Conservation (phyloP, 2,329 filamentous ascomycete species). For the Fusarium guadeloupense region DNA sequence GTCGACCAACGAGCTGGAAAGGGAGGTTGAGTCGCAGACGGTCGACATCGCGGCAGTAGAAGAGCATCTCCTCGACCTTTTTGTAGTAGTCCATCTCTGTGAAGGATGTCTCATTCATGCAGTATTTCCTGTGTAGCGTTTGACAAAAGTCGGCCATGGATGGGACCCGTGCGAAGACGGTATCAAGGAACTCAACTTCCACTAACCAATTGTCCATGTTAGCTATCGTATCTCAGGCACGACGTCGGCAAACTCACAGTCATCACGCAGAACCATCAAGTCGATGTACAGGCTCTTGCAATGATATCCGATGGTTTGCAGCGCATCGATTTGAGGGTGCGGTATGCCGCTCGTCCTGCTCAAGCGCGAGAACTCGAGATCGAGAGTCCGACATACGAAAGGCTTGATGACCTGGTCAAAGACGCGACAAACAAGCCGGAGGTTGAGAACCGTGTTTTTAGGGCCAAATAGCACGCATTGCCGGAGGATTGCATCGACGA, state of each 20-base stretch:
- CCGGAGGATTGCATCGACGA: conserved; percentile 57
- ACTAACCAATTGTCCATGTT: conserved; percentile 46
- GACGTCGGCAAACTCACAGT: conserved; percentile 49
- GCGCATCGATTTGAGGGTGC: conserved; percentile 51
- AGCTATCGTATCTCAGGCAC: conserved; percentile 8
- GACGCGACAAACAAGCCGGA: conserved; percentile 60
- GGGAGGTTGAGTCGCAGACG: conserved; percentile 62
- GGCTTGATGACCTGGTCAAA: conserved; percentile 60
- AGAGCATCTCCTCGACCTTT: conserved; percentile 54
- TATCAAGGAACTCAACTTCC: conserved; percentile 59
- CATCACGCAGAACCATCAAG: conserved; percentile 62
- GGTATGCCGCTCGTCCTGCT: conserved; percentile 47
- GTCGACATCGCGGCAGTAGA: conserved; percentile 55
- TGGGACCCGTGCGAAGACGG: conserved; percentile 57
- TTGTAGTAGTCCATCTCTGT: conserved; percentile 59
- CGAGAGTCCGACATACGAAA: conserved; percentile 57
- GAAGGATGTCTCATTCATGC: conserved; percentile 59
- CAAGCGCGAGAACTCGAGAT: conserved; percentile 61
- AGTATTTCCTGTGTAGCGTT: conserved; percentile 56
- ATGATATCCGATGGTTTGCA: conserved; percentile 58
- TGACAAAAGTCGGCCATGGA: conserved; percentile 57
- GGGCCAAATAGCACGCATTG: conserved; percentile 52
- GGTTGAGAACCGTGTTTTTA: conserved; percentile 56
- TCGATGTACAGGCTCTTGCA: conserved; percentile 62
- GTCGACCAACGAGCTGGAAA: conserved; percentile 58